phyloP scores from a whole-genome alignment of 2,329 filamentous ascomycete genomes.

The Penicillium sp. region DNA sequence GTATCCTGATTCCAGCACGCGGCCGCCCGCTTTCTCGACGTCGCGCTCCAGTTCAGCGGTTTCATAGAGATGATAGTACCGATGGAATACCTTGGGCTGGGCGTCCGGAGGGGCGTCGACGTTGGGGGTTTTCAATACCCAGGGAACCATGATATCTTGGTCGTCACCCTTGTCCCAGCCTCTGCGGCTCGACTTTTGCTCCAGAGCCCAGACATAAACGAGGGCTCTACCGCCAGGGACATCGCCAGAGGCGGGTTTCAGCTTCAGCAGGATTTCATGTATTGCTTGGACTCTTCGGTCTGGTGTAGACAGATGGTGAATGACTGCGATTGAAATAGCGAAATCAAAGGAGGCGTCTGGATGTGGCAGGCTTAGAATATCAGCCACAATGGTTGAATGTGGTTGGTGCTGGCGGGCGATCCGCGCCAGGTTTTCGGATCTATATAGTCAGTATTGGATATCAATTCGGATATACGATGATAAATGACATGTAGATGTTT shows the following conservation, averaged over 20 bases:
- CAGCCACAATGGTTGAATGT: slow-evolving; percentile 76
- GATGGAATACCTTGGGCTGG: slow-evolving; percentile 63
- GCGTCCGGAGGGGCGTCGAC: slow-evolving; percentile 49
- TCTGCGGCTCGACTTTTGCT: slow-evolving; percentile 83
- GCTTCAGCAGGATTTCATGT: slow-evolving; percentile 68
- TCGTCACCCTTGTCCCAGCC: slow-evolving; percentile 84
- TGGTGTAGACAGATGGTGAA: slow-evolving; percentile 88
- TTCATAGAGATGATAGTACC: slow-evolving; percentile 93
- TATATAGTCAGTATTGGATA: slow-evolving; percentile 32
- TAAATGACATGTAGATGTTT: neutral
- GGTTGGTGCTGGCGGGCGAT: slow-evolving; percentile 64
- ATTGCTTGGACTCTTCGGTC: slow-evolving; percentile 75
- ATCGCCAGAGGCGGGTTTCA: slow-evolving; percentile 47
- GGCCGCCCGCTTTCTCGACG: slow-evolving; percentile 73
- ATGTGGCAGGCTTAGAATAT: slow-evolving; percentile 83
- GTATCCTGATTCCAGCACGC: slow-evolving; percentile 80
- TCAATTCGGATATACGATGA: neutral
- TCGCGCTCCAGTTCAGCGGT: slow-evolving; percentile 86
- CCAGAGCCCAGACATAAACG: slow-evolving; percentile 93
- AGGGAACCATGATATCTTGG: slow-evolving; percentile 95
- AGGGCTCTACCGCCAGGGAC: slow-evolving; percentile 67
- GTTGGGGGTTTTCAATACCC: slow-evolving; percentile 69
- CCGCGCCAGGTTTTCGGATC: slow-evolving; percentile 62
- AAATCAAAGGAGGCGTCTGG: slow-evolving; percentile 73
- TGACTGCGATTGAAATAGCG: slow-evolving; percentile 88